Conservation (phyloP, 345 rosid species). For the Raphanus sativus region DNA sequence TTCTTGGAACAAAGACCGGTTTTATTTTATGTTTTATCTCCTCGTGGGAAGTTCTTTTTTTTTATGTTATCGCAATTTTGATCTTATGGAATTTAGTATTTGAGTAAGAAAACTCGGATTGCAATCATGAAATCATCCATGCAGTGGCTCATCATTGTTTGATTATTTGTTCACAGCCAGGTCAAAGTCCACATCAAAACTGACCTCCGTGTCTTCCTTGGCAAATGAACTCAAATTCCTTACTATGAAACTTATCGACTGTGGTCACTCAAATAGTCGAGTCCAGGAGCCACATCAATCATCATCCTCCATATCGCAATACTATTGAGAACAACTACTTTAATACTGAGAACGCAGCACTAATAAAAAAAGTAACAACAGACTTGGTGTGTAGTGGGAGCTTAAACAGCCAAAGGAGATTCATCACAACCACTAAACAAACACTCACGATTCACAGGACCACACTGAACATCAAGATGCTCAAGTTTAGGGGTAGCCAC, state of each 20-base stretch:
- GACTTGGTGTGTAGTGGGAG: not conserved
- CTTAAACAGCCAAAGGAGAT: not conserved
- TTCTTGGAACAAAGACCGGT: not conserved
- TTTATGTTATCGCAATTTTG: not conserved
- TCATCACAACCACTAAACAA: not conserved
- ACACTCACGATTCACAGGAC: not conserved
- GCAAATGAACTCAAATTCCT: not conserved
- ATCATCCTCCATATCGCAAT: not conserved
- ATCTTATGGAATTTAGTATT: slow-evolving; percentile 1
- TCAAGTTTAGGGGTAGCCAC: not conserved
- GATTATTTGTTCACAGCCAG: no score
- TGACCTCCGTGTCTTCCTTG: not conserved
- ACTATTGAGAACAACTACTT: not conserved
- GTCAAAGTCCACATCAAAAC: not conserved
- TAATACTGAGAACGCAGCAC: not conserved
- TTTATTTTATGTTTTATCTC: slow-evolving; percentile 12
- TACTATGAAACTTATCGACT: not conserved
- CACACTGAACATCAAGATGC: slow-evolving; percentile 8
- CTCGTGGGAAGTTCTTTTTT: not conserved
- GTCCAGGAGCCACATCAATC: not conserved
- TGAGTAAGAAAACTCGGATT: not conserved
- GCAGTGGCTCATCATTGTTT: no score
- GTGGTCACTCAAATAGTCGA: not conserved
- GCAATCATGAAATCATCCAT: not conserved
- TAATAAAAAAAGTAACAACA: not conserved